Base-by-base conservation (phyloP, 352 stramenopile genomes). In the Globisporangium irregulare region DNA sequence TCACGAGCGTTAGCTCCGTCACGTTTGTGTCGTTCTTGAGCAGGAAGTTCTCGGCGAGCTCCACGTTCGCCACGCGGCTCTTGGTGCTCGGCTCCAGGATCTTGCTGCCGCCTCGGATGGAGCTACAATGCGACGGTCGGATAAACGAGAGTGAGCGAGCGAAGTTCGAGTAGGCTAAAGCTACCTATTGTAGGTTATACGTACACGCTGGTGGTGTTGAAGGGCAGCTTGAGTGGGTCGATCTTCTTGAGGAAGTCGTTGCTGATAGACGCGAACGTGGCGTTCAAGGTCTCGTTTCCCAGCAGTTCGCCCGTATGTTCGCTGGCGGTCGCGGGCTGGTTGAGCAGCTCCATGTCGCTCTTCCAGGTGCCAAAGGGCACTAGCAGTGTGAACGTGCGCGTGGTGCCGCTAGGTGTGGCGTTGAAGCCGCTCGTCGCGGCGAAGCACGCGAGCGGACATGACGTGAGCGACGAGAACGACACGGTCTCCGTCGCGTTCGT, bases 11-110 rank as follows among this genome's bases (percentile, higher is more conserved):
- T 5, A 59, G 53, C 25, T 29, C 29, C 53, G 53, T 59, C 53
- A 59, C 53, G 53, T 38, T 29, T 25, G 53, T 38, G 53, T 59
- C 53, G 25, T 59, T 59, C 53, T 59, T 59, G 24, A 59, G 25
- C 24, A 59, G 53, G 12, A 59, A 59, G 6, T 38, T 59, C 1
- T 29, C 24, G 25, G 29, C 53, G 53, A 59, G 9, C 53, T 59
- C 53, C 3, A 59, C 25, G 10, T 59, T 59, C 25, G 25, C 53
- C 14, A 59, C 53, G 53, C 25, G 53, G 25, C 53, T 32, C n/a
- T 32, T 59, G 12, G 53, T 38, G 53, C 24, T 34, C 25, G 53
- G 24, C 53, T 59, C 43, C 15, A 51, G 43, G 53, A 38, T 20
- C 53, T 59, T 59, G 14, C 25, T 59, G 24, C 53, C 53, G 53